Conservation (phyloP, 2,329 filamentous ascomycete species). For the Aspergillus quadrilineatus region DNA sequence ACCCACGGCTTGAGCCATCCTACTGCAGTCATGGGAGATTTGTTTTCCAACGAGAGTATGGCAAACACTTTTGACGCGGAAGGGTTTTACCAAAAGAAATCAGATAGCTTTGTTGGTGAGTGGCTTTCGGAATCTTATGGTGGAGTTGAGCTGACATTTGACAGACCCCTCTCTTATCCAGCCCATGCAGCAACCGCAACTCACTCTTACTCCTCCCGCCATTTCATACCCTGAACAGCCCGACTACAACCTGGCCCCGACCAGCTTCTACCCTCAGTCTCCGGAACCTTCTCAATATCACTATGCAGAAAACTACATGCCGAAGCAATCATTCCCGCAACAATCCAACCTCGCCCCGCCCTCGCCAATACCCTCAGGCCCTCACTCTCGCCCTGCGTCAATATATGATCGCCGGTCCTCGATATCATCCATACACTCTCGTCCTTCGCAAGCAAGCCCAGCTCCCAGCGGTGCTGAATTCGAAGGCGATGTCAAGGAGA, state of each 20-base stretch:
- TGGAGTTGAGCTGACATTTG: background rate
- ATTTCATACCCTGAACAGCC: conserved; percentile 37
- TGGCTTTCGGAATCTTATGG: conserved; percentile 11
- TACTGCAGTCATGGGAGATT: conserved; percentile 61
- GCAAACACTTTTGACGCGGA: conserved; percentile 47
- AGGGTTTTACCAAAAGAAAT: conserved; percentile 44
- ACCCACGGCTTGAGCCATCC: conserved; percentile 60
- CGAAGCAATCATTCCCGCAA: conserved; percentile 30
- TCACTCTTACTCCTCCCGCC: conserved; percentile 31
- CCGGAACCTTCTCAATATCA: conserved; percentile 38
- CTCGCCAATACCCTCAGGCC: conserved; percentile 61
- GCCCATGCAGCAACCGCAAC: conserved; percentile 42
- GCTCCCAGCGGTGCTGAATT: conserved; percentile 61
- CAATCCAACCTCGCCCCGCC: conserved; percentile 31
- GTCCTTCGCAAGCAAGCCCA: conserved; percentile 59
- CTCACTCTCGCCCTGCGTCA: conserved; percentile 51
- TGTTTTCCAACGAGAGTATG: conserved; percentile 55
- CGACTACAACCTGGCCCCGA: conserved; percentile 29
- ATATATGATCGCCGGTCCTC: conserved; percentile 62
- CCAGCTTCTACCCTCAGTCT: conserved; percentile 34
- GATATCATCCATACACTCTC: conserved; percentile 68
- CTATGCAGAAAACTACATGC: conserved; percentile 27
- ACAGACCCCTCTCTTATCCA: conserved; percentile 61
- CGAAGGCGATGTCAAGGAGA: conserved; percentile 62
- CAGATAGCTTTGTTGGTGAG: conserved; percentile 38